Conservation (phyloP, 1,284 basidiomycete species). For the Trichosporon sp. region DNA sequence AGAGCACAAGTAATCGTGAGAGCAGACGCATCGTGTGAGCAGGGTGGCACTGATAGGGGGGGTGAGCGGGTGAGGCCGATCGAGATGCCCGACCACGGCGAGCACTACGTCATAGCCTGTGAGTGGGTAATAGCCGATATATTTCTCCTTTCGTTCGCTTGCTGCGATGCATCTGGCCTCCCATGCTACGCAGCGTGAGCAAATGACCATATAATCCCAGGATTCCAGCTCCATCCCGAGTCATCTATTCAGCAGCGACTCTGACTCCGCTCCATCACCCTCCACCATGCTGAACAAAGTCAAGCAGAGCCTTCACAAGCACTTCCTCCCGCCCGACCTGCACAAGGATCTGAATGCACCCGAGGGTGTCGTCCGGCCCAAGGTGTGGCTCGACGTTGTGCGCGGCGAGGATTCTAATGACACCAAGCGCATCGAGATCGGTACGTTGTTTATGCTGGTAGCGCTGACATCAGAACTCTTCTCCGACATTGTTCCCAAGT, state of each 20-base stretch:
- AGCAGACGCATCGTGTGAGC: too few relatives aligned
- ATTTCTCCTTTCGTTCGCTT: conserved; percentile 3
- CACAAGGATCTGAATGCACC: conserved; percentile 20
- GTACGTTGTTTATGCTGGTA: conserved; percentile 2
- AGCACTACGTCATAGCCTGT: conserved; percentile 9
- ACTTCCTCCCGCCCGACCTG: conserved; percentile 29
- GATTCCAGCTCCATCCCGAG: background rate
- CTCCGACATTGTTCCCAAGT: conserved; percentile 26
- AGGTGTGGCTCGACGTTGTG: conserved; percentile 25
- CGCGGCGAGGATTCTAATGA: conserved; percentile 18
- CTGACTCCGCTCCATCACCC: background rate
- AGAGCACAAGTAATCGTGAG: background rate
- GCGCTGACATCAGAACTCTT: conserved; percentile 30
- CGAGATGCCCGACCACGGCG: background rate
- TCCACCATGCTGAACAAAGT: conserved; percentile 27
- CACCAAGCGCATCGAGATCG: conserved; percentile 25
- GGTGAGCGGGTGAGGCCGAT: too few relatives aligned
- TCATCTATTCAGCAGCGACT: background rate
- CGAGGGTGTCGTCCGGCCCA: conserved; percentile 26
- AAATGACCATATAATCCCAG: conserved; percentile 1
- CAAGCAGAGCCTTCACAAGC: conserved; percentile 24
- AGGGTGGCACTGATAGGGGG: background rate
- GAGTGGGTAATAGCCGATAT: conserved; percentile 1
- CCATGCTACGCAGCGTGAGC: background rate
- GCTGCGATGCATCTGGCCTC: conserved; percentile 3